Base-by-base conservation (phyloP, 2,329 filamentous ascomycete species). In the Thelonectria discophora region DNA sequence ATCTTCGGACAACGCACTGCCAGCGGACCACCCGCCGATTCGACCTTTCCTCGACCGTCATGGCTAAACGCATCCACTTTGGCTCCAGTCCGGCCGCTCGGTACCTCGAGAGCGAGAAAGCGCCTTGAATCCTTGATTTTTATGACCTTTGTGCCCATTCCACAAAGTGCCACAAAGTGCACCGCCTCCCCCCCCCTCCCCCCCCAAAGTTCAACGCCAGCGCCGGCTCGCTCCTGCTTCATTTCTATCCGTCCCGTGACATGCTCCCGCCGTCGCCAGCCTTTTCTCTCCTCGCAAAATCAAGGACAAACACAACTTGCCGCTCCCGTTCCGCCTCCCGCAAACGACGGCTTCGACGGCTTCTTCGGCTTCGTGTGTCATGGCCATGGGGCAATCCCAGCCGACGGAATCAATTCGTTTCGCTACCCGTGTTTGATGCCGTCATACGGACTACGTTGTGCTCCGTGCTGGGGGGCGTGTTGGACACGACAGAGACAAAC, bases 341-440 rank as follows among this genome's bases (percentile, higher is more conserved):
- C 45, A 56, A 37, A 50, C 46, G 24, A 56, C 54, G 54, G 54
- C 46, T 24, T 24, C n/a, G n/a, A n/a, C n/a, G 54, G 45, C 52
- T 13, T 34, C 30, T 32, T 32, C 11, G 30, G n/a, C 24, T 7
- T 24, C 7, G 4, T 24, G 24, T 24, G 24, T 24, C 24, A 24
- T 24, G 24, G 24, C 24, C 24, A 24, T 24, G 24, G 24, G 24
- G 24, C 24, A 24, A 24, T 24, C 24, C 24, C 4, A 24, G 24
- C 24, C 24, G 24, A 24, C 7, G 4, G 4, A 4, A 4, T 24
- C 7, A 24, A 4, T 7, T 61, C 67, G 68, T 69, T 62, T 70
- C 60, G 60, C 64, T 54, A 65, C n/a, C 37, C 13, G 50, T 30
- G 54, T 63, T 65, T 60, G 57, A 55, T 48, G 17, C 46, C 50